Evolutionary conservation across 176 grass and related monocot genomes (phyloP).

Genomic region (Avena sativa): DNA sequence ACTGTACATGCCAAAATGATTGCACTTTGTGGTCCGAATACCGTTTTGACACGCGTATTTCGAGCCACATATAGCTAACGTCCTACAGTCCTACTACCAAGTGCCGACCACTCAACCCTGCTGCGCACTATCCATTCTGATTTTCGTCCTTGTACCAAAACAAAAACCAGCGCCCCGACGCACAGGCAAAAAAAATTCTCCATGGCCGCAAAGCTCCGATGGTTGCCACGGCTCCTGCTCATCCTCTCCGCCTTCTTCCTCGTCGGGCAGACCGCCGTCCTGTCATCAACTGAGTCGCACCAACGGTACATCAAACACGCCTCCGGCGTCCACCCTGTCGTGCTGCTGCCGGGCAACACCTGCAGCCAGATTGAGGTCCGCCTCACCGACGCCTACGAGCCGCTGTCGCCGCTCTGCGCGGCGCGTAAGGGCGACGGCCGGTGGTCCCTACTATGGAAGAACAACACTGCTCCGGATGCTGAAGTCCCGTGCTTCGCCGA

Average conservation of each 20-base stretch:
- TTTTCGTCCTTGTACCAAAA: not conserved
- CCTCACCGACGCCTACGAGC: conserved; percentile 34
- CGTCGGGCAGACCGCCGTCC: not conserved
- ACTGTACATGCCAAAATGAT: too few relatives aligned
- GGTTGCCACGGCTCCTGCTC: not conserved
- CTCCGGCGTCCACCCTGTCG: not conserved
- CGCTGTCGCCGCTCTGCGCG: conserved; percentile 16
- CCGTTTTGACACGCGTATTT: not conserved
- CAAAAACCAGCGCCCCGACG: not conserved
- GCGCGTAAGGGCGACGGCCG: not conserved
- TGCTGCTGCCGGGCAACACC: conserved; percentile 30
- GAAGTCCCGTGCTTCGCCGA: conserved; percentile 21
- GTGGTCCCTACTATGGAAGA: conserved; percentile 48
- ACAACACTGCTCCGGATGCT: not conserved
- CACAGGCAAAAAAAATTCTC: not conserved
- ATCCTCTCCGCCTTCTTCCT: not conserved
- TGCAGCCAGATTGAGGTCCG: conserved; percentile 40
- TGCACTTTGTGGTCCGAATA: too few relatives aligned
- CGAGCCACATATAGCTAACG: not conserved
- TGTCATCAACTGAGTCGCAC: not conserved
- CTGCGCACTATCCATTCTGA: not conserved
- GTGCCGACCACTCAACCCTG: not conserved
- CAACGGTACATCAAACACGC: not conserved
- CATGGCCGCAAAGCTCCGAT: not conserved
- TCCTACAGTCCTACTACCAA: not conserved